Base-by-base conservation (phyloP, 192 early-diverging fungal species). In the Rhizoclosmatium globosum region DNA sequence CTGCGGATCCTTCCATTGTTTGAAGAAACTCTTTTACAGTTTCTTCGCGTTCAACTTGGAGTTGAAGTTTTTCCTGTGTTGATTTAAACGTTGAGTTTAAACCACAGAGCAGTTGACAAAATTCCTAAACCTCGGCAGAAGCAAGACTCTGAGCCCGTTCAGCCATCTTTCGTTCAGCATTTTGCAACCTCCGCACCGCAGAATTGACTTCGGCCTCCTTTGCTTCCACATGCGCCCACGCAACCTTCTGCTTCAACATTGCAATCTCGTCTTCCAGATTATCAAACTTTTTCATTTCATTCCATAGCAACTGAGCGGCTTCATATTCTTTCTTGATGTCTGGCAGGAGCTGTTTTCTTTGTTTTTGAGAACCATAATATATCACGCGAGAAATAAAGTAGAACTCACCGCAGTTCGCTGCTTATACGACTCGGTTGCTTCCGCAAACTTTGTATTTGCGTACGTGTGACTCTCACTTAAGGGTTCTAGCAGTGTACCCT, bases 401-500 rank as follows among this genome's bases (percentile, higher is more conserved):
- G 31, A 31, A 31, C 31, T 31, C 31, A 31, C 31, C 4, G 72
- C 56, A 17, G 45, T 62, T 9, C 72, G 56, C 21, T 13, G 3
- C 21, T 59, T 41, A 47, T 11, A 74, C 13, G 31, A n/a, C 15
- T 6, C 57, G 0, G 56, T 69, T 11, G 82, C 77, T 2, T 56
- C 11, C 39, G 9, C 21, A 17, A 83, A 41, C 21, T 57, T 64
- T 0, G 77, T 72, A 23, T 79, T 45, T 9, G 84, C 42, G 2
- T 79, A 60, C 58, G 88, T 85, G 64, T 95, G 93, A 81, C 97
- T 95, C 17, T 83, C 73, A 48, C 86, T 87, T 15, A 99, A 87
- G 81, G 95, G 93, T 4, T 85, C 83, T 19, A 99, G 84, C 80
- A 93, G 93, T 1, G 96, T 97, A 60, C 96, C 97, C 62, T 90